Conservation (phyloP, 1,284 basidiomycete species). For the Boletus sp. region DNA sequence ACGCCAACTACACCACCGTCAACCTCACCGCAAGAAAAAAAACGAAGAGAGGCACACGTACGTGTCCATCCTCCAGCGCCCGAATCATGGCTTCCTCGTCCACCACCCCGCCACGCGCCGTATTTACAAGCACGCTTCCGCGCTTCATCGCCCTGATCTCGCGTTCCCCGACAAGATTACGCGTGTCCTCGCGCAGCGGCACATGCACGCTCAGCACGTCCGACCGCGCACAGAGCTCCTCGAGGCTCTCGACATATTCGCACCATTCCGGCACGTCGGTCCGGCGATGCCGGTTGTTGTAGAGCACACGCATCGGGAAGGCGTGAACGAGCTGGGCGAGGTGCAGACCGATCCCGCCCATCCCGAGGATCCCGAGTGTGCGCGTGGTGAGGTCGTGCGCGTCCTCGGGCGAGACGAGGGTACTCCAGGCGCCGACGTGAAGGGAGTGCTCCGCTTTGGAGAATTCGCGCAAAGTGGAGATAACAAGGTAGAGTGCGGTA, state of each 20-base stretch:
- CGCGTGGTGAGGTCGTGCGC: conserved; percentile 75
- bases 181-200: conserved; percentile 69
- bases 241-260: conserved; percentile 69
- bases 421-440: conserved; percentile 53
- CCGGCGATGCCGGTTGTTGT: conserved; percentile 64
- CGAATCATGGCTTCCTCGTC: conserved; percentile 84
- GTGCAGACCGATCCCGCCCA: conserved; percentile 82
- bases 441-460: conserved; percentile 68
- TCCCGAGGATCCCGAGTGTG: conserved; percentile 81
- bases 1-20: conserved; percentile 54
- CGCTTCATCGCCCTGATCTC: conserved; percentile 80
- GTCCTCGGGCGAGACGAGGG: conserved; percentile 37
- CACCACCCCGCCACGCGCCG: conserved; percentile 84
- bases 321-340: conserved; percentile 64
- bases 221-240: conserved; percentile 67
- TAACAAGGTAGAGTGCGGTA: conserved; percentile 79
- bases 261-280: conserved; percentile 64
- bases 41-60: conserved; percentile 35
- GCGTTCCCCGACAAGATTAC: conserved; percentile 70
- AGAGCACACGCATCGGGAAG: conserved; percentile 85
- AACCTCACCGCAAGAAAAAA: neutral
- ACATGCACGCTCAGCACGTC: conserved; percentile 81
- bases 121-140: conserved; percentile 82
- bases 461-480: conserved; percentile 79
- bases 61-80: conserved; percentile 82